Evolutionary conservation across 1,139 yeast species (phyloP).

Genomic region (Yamadazyma taylorii): DNA sequence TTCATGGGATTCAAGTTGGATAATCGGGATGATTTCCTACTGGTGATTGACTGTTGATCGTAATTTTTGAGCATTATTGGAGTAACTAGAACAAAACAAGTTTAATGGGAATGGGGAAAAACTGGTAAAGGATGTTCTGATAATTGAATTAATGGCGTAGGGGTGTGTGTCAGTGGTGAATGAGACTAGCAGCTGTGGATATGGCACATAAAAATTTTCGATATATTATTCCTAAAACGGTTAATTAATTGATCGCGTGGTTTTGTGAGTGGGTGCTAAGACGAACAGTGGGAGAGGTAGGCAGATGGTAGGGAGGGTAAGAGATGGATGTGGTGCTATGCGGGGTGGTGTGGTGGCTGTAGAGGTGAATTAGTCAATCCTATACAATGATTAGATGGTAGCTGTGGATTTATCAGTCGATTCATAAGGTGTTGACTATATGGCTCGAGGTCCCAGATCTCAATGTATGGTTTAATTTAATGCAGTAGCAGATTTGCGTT

Average conservation of each 20-base stretch:
- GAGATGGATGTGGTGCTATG: no score
- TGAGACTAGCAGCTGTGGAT: background rate
- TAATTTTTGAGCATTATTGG: constrained; percentile 6
- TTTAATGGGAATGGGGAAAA: background rate
- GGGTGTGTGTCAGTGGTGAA: background rate
- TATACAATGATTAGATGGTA: no score
- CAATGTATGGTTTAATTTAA: no score
- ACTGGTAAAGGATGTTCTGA: background rate
- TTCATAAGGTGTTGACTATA: no score
- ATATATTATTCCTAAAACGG: constrained; percentile 3
- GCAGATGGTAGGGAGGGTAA: no score
- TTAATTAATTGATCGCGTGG: constrained; percentile 10
- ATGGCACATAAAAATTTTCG: background rate
- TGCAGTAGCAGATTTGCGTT: no score
- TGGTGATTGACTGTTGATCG: constrained; percentile 15
- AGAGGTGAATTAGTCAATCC: no score
- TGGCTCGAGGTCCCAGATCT: no score
- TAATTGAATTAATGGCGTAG: no score
- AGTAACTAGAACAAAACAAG: background rate
- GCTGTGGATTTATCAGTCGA: no score
- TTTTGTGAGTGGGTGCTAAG: no score
- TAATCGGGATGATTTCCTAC: constrained; percentile 16
- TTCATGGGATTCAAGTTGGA: constrained; percentile 20
- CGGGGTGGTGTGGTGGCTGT: no score
- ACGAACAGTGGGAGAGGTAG: background rate